These are phyloP conservation scores for Pseudomassariella vexata DNA, from an alignment of 2,329 filamentous ascomycete species.

Conservation along the genomic window DNA sequence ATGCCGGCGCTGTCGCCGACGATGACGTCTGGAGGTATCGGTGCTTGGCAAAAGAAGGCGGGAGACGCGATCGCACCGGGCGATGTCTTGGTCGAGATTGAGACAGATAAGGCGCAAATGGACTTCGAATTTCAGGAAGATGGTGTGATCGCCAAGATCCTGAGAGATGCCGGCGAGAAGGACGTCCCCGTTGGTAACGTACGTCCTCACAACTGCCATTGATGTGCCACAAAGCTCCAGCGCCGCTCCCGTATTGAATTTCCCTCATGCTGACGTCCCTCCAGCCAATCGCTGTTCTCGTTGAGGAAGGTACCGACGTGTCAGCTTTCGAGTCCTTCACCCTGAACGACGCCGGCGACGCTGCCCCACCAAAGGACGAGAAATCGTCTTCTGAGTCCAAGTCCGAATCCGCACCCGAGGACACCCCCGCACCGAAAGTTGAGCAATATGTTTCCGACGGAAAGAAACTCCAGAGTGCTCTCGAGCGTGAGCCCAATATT, in stretches of 20 bases:
- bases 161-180: constrained; percentile 68
- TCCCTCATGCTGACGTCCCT: constrained; percentile 9
- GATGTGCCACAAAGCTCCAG: constrained; percentile 1
- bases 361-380: constrained; percentile 60
- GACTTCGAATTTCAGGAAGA: constrained; percentile 92
- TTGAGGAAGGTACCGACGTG: constrained; percentile 86
- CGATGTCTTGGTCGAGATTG: constrained; percentile 85
- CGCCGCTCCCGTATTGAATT: background rate
- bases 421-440: constrained; percentile 48
- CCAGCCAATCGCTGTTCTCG: constrained; percentile 90
- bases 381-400: constrained; percentile 55
- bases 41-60: constrained; percentile 80
- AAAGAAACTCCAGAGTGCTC: constrained; percentile 73
- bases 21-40: constrained; percentile 90
- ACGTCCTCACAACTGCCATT: constrained; percentile 37
- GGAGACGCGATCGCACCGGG: constrained; percentile 77
- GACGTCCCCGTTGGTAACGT: constrained; percentile 76
- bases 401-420: constrained; percentile 51
- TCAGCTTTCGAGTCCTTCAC: constrained; percentile 85
- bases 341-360: constrained; percentile 80
- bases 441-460: constrained; percentile 68
- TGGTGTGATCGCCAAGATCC: constrained; percentile 79
- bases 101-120: constrained; percentile 93
- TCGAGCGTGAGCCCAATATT: constrained; percentile 76
- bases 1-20: constrained; percentile 90